Evolutionary conservation across 345 rosid species (phyloP).

Genomic region (Hibiscus mutabilis): DNA sequence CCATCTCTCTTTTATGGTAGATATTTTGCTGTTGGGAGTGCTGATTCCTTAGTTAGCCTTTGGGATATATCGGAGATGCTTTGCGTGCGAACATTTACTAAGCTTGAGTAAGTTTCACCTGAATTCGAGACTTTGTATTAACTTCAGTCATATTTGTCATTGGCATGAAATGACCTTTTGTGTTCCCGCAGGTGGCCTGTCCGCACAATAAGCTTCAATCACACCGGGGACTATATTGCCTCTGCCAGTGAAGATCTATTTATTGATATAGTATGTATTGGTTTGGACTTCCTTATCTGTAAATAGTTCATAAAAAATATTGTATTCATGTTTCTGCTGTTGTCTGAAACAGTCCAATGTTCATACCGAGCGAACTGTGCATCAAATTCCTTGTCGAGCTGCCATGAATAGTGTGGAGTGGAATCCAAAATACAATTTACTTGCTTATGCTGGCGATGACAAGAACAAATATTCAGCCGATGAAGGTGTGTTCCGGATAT

Average conservation of each 20-base stretch:
- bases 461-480: conserved; percentile 84
- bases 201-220: conserved; percentile 10
- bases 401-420: conserved; percentile 99
- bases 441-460: conserved; percentile 98
- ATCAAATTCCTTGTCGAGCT: conserved; percentile 89
- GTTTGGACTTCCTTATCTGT: not conserved
- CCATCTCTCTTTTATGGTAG: conserved; percentile 26
- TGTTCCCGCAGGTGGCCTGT: conserved; percentile 1
- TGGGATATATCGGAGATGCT: conserved; percentile 97
- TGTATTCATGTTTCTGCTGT: conserved; percentile 52
- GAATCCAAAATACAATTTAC: conserved; percentile 89
- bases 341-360: conserved; percentile 67
- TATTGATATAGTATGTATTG: conserved; percentile 9
- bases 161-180: not conserved
- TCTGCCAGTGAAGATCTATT: conserved; percentile 10
- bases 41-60: conserved; percentile 96
- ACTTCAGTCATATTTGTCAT: not conserved
- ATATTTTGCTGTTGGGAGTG: conserved; percentile 98
- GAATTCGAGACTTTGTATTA: not conserved
- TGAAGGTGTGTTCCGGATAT: conserved; percentile 90
- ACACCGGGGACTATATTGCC: conserved; percentile 64
- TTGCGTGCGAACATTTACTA: conserved; percentile 26
- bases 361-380: conserved; percentile 74
- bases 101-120: conserved; percentile 8
- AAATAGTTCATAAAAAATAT: not conserved